Evolutionary conservation across 139 green algal genomes (phyloP).

Genomic region (Closterium sp.): DNA sequence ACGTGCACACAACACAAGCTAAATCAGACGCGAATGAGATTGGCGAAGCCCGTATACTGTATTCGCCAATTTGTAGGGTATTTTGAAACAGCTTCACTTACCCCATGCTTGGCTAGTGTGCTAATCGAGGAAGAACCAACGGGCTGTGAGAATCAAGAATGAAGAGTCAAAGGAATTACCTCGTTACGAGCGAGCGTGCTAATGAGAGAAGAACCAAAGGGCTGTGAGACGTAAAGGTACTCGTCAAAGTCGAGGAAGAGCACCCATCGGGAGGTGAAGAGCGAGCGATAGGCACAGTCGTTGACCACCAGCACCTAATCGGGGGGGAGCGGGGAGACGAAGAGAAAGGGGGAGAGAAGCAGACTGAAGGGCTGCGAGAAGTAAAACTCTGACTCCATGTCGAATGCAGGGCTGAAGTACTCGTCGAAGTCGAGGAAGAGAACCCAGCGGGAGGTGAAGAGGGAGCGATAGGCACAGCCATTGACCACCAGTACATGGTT

Average conservation of each 20-base stretch:
- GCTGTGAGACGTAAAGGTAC: slow-evolving; percentile 8
- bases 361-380: background rate
- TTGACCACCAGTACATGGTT: slow-evolving; percentile 20
- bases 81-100: too few relatives aligned
- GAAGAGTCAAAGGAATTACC: background rate
- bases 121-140: too few relatives aligned
- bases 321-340: too few relatives aligned
- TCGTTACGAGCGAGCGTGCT: background rate
- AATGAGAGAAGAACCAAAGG: background rate
- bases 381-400: background rate
- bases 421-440: slow-evolving; percentile 26
- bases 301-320: slow-evolving; percentile 17
- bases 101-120: too few relatives aligned
- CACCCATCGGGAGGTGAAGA: slow-evolving; percentile 22
- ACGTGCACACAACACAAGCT: too few relatives aligned
- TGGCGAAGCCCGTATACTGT: too few relatives aligned
- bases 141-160: too few relatives aligned
- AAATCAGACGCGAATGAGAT: too few relatives aligned
- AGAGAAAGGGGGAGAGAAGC: background rate
- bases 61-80: too few relatives aligned
- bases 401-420: too few relatives aligned
- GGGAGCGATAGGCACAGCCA: slow-evolving; percentile 32
- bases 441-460: slow-evolving; percentile 22
- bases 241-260: slow-evolving; percentile 32
- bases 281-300: slow-evolving; percentile 33